Evolutionary conservation across 176 grass and related monocot genomes (phyloP), one percentile per base, ranked within the genome.

Genomic region (Poa annua): DNA sequence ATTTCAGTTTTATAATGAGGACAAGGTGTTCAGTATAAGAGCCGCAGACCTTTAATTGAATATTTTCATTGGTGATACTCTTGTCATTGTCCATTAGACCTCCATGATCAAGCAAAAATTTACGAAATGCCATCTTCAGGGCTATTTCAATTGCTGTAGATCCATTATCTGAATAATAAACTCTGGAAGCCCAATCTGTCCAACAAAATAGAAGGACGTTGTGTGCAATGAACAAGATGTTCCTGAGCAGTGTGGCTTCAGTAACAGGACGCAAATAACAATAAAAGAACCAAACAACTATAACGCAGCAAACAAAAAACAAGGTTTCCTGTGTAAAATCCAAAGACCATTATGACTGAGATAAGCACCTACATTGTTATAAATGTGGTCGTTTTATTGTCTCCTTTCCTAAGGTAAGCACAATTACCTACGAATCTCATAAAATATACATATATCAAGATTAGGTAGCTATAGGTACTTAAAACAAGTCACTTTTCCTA

Each of bases 101-200:
- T 69, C 76, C 71, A 69, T 90, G 90, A 80, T 95, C 96, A 55
- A 84, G 70, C 60, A 55, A 60, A 89, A 89, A 98, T 89, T 98
- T 98, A 68, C 90, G 96, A 72, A 98, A 98, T 82, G 96, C 96
- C 96, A 98, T 95, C 89, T 98, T 98, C 17, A 98, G 69, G n/a
- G 96, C 96, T 89, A 98, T 91, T 95, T 98, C 96, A 90, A 98
- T 88, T 85, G 96, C 90, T 33, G 96, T 98, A 16, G 96, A 98
- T 84, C 96, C 96, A 89, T 95, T 95, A 74, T 98, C 96, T 11
- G 92, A 98, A 89, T 86, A 98, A 88, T 85, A 95, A 84, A 92
- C 83, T 88, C 96, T 81, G 77, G 96, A 98, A 81, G 96, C 96
- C 96, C 96, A 95, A 44, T 87, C 96, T 98, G 66, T 76, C 35